Conservation (phyloP, 192 early-diverging fungal species). For the Oehlia diaphana region DNA sequence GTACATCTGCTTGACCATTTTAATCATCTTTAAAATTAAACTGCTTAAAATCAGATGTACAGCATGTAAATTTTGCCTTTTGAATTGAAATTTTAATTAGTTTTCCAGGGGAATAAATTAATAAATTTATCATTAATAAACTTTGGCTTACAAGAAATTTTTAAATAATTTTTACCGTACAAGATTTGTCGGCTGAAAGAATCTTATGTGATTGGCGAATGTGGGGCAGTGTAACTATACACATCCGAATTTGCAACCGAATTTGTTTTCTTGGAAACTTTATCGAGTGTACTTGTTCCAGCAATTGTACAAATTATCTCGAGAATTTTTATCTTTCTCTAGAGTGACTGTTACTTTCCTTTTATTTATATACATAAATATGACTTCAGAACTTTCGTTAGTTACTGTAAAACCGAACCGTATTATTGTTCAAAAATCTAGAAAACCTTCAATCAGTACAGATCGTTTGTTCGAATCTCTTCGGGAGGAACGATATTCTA, state of each 20-base stretch:
- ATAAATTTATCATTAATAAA: too few species aligned
- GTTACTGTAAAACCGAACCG: neutral
- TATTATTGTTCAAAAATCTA: neutral
- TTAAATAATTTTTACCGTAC: too few species aligned
- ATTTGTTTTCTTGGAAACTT: neutral
- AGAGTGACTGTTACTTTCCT: neutral
- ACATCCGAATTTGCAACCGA: neutral
- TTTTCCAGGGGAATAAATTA: too few species aligned
- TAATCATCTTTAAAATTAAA: neutral
- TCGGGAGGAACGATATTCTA: conserved; percentile 59
- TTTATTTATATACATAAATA: neutral
- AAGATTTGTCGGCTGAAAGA: too few species aligned
- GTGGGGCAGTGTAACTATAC: neutral
- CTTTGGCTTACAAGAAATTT: too few species aligned
- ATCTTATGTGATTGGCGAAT: neutral
- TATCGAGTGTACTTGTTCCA: neutral
- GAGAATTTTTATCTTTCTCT: neutral
- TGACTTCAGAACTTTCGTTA: neutral
- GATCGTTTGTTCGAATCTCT: conserved; percentile 55
- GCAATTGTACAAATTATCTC: neutral
- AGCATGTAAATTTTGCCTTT: neutral
- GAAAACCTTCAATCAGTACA: conserved; percentile 5
- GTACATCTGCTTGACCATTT: neutral
- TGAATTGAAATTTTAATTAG: too few species aligned
- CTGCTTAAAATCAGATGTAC: neutral